Base-by-base conservation (phyloP, 2,329 filamentous ascomycete species). In the Zymoseptoria crescenta region DNA sequence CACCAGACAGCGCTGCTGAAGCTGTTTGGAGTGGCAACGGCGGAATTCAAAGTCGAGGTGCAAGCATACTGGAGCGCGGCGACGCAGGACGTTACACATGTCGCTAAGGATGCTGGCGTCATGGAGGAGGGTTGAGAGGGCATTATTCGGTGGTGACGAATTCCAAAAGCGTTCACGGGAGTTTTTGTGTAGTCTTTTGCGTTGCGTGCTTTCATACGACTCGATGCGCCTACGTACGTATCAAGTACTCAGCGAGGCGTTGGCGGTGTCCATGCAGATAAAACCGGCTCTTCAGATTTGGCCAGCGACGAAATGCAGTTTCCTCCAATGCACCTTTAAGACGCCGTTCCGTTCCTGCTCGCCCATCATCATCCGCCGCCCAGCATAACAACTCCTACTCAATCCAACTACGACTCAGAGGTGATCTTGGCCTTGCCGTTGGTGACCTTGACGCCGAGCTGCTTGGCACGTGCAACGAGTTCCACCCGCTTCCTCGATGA, bases 381-480 rank as follows among this genome's bases (percentile, higher is more conserved):
- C 60, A 57, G 59, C 59, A 56, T 59, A 56, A 61, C 58, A 53
- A 56, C 49, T 52, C 45, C 56, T 54, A 48, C 30, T 20, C 59
- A 30, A 58, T 35, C 58, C 56, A 45, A 63, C 29, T 82, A 87
- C 73, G 83, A 82, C 87, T 99, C 94, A 73, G 91, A 96, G 74
- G 93, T 96, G 79, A 99, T 88, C 86, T 93, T 95, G 76, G 92
- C 94, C 89, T 96, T 96, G 81, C 90, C 80, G 86, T 99, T 99
- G 77, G 94, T 99, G 79, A 99, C 93, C 89, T 99, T 99, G 79
- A 99, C 94, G 76, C 92, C 91, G 76, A 99, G 83, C 81, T 96
- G 88, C 89, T 97, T 97, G 69, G 94, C 94, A 79, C 93, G 89
- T 76, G 90, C 85, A 74, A 99, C 87, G 81, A 99, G 99, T 75